These are phyloP conservation scores for Raffaelea deltoideospora DNA, from an alignment of 2,329 filamentous ascomycete genomes.

Conservation along the genomic window DNA sequence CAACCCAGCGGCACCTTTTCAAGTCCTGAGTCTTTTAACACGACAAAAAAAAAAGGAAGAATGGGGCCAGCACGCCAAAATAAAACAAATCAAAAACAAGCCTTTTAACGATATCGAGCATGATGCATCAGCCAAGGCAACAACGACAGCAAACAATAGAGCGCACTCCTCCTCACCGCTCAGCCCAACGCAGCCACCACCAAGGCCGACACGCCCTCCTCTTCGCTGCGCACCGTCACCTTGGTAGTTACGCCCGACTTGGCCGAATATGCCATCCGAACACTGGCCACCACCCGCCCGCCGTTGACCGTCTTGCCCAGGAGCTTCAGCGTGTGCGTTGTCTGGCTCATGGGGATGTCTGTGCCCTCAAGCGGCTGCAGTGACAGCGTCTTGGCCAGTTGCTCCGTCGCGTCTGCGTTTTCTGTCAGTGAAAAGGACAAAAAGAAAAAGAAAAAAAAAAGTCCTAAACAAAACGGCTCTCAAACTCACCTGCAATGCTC, in stretches of 20 bases:
- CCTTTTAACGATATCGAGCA: too few relatives aligned
- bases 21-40: too few relatives aligned
- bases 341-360: slow-evolving; percentile 75
- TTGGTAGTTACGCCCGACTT: slow-evolving; percentile 94
- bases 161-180: slow-evolving; percentile 12
- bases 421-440: slow-evolving; percentile 7
- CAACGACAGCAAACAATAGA: too few relatives aligned
- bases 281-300: slow-evolving; percentile 71
- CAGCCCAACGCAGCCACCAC: slow-evolving; percentile 75
- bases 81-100: too few relatives aligned
- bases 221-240: slow-evolving; percentile 81
- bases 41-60: too few relatives aligned
- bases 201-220: slow-evolving; percentile 75
- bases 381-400: slow-evolving; percentile 72
- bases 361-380: slow-evolving; percentile 90
- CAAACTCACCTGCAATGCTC: slow-evolving; percentile 69
- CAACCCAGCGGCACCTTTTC: too few relatives aligned
- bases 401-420: slow-evolving; percentile 76
- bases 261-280: slow-evolving; percentile 86
- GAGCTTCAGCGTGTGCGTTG: slow-evolving; percentile 86
- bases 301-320: slow-evolving; percentile 90
- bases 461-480: not conserved
- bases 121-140: too few relatives aligned
- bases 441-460: not conserved
- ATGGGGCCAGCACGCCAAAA: too few relatives aligned